Evolutionary conservation across 306 rosid genomes (phyloP).

Genomic region (Senna tora): DNA sequence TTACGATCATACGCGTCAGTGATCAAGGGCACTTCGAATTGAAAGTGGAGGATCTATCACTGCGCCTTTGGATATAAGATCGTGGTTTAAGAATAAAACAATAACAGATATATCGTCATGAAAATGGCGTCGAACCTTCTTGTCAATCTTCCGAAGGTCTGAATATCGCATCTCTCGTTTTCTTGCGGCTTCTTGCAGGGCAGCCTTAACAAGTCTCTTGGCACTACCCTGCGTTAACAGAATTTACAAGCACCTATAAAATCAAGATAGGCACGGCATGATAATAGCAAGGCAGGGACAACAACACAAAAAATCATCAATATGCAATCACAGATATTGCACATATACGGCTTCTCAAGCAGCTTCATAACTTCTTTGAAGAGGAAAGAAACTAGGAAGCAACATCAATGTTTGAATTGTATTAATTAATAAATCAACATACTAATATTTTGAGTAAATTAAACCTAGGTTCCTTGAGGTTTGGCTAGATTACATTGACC

Average conservation of each 20-base stretch:
- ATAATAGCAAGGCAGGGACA: neutral
- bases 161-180: constrained; percentile 87
- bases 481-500: no score
- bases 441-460: no score
- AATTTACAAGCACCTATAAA: constrained; percentile 20
- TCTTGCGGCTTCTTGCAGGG: constrained; percentile 88
- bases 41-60: constrained; percentile 58
- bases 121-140: constrained; percentile 86
- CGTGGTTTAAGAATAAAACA: constrained; percentile 84
- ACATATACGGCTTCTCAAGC: neutral
- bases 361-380: no score
- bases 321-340: neutral
- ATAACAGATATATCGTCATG: constrained; percentile 82
- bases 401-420: neutral
- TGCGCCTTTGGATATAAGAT: constrained; percentile 63
- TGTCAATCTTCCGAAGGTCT: constrained; percentile 72
- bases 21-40: constrained; percentile 61
- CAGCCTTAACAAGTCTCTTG: constrained; percentile 82
- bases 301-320: constrained; percentile 10
- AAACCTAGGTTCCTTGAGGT: no score
- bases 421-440: neutral
- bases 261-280: neutral
- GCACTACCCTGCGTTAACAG: constrained; percentile 84
- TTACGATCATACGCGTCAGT: constrained; percentile 42
- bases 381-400: neutral